Evolutionary conservation across 495 filamentous ascomycete species (phyloP), one percentile per base, ranked within the genome.

Genomic region (Penicillium lagena): DNA sequence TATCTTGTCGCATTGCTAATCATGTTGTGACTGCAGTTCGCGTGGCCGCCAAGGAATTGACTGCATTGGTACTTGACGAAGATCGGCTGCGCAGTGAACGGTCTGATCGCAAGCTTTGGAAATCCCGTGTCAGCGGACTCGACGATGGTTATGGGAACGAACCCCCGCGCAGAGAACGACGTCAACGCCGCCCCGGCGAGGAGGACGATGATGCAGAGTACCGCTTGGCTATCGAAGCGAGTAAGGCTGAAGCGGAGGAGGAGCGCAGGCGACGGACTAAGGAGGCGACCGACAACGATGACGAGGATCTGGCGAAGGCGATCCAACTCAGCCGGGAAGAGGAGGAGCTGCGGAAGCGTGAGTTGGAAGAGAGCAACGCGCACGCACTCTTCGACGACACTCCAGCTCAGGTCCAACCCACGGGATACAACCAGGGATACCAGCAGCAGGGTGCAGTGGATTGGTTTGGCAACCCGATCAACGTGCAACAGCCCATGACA

Each of bases 261-360:
- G 94, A 97, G 49, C 79, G 81, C 55, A 87, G 75, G 62, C 72
- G 82, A 42, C 72, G 82, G 12, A 71, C 73, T n/a, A 83, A 78
- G 65, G 71, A 69, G 10, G 67, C 72, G 31, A 56, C 48, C 12
- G 51, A 49, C 9, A 68, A 63, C 6, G 82, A 90, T 12, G 90
- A 93, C 50, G 88, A 90, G 51, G 90, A 95, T 60, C 76, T 97
- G 29, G 89, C 85, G 38, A 96, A 95, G 60, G 94, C 94, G 8
- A 93, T 99, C 61, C 94, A 90, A 68, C 77, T 99, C 12, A 97
- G 93, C 60, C 86, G 88, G 64, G 90, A 96, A 61, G 90, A 96
- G 58, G 94, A 97, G 56, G 86, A 89, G 43, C 75, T 93, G 50
- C 81, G 93, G 38, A 83, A 83, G 59, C 81, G 85, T 37, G 90